A percentile compares a stretch with the other conserved stretches of the same genome.
Conservation (phyloP, 2,329 filamentous ascomycete species). For the Amesomyces nigricolor region DNA sequence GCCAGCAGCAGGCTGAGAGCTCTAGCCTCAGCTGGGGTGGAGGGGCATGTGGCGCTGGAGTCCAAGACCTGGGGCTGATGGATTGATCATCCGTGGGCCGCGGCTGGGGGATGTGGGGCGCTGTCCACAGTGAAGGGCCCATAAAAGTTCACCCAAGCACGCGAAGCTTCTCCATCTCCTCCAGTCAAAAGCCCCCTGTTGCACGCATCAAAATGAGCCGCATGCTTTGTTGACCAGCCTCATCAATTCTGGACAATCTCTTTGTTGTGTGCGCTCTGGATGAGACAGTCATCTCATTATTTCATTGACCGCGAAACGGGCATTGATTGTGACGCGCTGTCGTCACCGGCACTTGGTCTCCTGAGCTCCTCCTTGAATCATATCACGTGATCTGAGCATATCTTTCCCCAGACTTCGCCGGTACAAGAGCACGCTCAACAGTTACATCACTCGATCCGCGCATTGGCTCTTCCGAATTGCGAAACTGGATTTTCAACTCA, state of each 20-base stretch:
- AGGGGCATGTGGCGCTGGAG: conserved; percentile 1
- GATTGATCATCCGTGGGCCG: neutral
- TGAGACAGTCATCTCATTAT: neutral
- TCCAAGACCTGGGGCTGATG: neutral
- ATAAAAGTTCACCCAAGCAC: too few relatives aligned
- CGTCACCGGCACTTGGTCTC: neutral
- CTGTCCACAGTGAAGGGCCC: too few relatives aligned
- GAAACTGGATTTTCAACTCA: too few relatives aligned
- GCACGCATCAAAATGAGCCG: too few relatives aligned
- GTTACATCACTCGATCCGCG: neutral
- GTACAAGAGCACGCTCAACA: conserved; percentile 1
- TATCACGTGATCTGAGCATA: conserved; percentile 10
- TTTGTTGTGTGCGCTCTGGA: too few relatives aligned
- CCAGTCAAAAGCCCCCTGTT: too few relatives aligned
- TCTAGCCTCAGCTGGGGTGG: neutral
- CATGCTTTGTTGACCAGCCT: too few relatives aligned
- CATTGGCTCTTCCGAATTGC: neutral
- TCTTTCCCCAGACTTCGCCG: neutral
- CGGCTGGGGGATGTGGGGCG: conserved; percentile 2
- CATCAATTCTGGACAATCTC: too few relatives aligned
- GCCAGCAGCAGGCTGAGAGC: neutral
- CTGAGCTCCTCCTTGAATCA: neutral
- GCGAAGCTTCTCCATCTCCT: neutral
- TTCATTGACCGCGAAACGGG: neutral
- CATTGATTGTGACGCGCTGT: neutral